These are phyloP conservation scores for Linum lewisii DNA, from an alignment of 345 rosid species.

Conservation along the genomic window DNA sequence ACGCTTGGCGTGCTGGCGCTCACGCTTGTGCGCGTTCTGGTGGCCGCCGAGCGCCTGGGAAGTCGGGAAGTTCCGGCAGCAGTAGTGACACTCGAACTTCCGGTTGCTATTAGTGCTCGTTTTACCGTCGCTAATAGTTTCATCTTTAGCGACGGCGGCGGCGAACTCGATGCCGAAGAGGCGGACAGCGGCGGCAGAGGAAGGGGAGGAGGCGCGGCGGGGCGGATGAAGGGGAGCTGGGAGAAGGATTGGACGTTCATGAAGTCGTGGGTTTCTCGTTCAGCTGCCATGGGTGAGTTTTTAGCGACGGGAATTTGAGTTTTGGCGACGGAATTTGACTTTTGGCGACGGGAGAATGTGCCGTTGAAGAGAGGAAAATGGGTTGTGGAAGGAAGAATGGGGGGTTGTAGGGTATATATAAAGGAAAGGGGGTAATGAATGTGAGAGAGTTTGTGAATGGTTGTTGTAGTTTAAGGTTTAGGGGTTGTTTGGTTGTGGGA, in stretches of 20 bases:
- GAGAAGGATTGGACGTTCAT: slow-evolving; percentile 51
- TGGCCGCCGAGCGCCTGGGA: slow-evolving; percentile 99
- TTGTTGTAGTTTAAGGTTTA: no score
- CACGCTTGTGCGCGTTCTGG: slow-evolving; percentile 98
- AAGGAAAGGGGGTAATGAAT: no score
- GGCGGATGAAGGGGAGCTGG: slow-evolving; percentile 59
- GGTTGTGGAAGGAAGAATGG: no score
- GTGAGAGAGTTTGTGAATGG: no score
- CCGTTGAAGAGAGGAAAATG: no score
- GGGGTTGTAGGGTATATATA: no score
- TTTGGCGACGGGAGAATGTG: no score
- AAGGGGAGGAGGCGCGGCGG: slow-evolving; percentile 45
- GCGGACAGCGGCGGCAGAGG: slow-evolving; percentile 37
- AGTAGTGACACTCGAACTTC: slow-evolving; percentile 91
- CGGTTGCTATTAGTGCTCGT: slow-evolving; percentile 39
- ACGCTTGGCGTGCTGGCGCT: slow-evolving; percentile 88
- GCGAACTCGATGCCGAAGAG: slow-evolving; percentile 83
- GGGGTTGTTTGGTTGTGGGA: no score
- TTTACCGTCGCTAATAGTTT: slow-evolving; percentile 21
- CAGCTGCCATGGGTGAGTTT: not conserved
- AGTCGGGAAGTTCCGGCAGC: slow-evolving; percentile 92
- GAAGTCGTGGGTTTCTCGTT: slow-evolving; percentile 39
- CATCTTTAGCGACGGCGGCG: slow-evolving; percentile 19
- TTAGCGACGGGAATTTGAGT: no score
- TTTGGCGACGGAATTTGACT: no score